Conservation (phyloP, 2,329 filamentous ascomycete species). For the Penicillium oxalicum region DNA sequence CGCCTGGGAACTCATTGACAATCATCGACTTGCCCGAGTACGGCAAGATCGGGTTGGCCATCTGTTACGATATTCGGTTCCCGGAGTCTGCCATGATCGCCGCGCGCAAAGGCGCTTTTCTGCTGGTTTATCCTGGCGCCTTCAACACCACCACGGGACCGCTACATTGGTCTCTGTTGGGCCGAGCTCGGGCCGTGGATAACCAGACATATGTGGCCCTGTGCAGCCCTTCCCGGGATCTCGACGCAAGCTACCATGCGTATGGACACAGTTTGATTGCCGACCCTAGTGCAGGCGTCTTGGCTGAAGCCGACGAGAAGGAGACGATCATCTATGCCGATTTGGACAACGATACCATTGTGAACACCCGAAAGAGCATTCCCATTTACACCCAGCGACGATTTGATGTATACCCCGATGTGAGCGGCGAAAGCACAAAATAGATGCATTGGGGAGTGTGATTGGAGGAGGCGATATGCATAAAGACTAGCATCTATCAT, state of each 20-base stretch:
- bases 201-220: constrained; percentile 92
- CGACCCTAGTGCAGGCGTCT: constrained; percentile 78
- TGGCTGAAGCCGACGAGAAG: constrained; percentile 69
- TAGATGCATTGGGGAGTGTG: constrained; percentile 2
- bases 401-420: constrained; percentile 93
- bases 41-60: constrained; percentile 78
- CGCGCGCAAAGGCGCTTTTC: constrained; percentile 77
- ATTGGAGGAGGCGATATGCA: background rate
- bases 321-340: constrained; percentile 73
- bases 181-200: constrained; percentile 76
- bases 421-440: constrained; percentile 52
- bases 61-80: constrained; percentile 98
- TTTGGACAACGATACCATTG: constrained; percentile 61
- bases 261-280: constrained; percentile 88
- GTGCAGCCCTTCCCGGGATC: constrained; percentile 83
- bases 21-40: constrained; percentile 82
- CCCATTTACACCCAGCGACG: constrained; percentile 77
- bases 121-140: constrained; percentile 88
- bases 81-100: constrained; percentile 88
- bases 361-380: constrained; percentile 72
- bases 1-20: constrained; percentile 77
- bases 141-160: constrained; percentile 93
- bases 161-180: constrained; percentile 83
- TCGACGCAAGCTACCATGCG: constrained; percentile 71
- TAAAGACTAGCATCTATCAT: background rate